Base-by-base conservation (phyloP, 2,329 filamentous ascomycete genomes). In the Graphium sp. region DNA sequence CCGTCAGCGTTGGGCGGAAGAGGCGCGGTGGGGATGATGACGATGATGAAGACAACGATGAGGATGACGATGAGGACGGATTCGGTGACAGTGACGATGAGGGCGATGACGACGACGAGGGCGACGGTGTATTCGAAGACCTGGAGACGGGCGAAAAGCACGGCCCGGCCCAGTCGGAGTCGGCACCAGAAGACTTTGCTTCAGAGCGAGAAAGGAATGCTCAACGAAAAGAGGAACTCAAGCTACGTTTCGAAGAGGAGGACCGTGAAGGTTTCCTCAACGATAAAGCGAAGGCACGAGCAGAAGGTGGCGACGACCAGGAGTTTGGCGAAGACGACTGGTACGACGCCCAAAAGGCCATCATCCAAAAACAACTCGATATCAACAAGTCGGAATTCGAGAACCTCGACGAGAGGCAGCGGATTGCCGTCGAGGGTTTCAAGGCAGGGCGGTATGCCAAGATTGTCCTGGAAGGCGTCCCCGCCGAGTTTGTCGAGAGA, bases 271-370 rank as follows among this genome's bases (percentile, higher is more conserved):
- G 89, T 1, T 85, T 94, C 47, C 73, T 80, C 43, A 91, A 91
- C 44, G 83, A 89, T 52, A 91, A 91, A 46, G 74, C 80, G 17
- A 71, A 75, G 28, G 78, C 78, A 8, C 67, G 77, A 20, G 62
- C 70, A 37, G 78, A 83, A 38, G 72, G 68, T 18, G 75, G 66
- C 19, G 64, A 65, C 4, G 60, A 72, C 5, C 72, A 87, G 30
- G 78, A 91, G 45, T 95, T 92, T 43, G 89, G 85, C 29, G 89
- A 98, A 52, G 89, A 98, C 47, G 82, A 98, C 32, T 98, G 91
- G 91, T 98, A 98, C 48, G 89, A 95, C 46, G 72, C 80, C 17
- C 89, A 98, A 48, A 98, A 98, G 56, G 82, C 89, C 18, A 67
- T 79, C 48, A 74, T 98, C 34, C 81, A 94, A 53, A 94, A 93